A percentile compares a stretch with the other conserved stretches of the same genome.
Conservation (phyloP, 2,329 filamentous ascomycete species). For the Tolypocladium guangdongense region DNA sequence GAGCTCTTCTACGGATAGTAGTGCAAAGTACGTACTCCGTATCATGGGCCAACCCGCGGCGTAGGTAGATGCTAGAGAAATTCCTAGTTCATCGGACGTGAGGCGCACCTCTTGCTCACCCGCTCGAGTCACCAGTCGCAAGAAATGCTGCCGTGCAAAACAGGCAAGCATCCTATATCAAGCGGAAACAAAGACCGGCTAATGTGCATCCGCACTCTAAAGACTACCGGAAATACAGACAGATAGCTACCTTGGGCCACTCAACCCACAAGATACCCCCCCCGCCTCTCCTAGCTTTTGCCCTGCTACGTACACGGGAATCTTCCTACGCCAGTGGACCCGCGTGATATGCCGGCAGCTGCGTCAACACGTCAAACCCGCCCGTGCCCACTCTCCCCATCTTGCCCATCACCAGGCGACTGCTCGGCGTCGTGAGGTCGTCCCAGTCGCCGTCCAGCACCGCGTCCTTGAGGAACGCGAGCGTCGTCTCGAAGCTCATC, state of each 20-base stretch:
- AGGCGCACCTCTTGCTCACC: too few relatives aligned
- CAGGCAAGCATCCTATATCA: neutral
- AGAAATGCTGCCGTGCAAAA: neutral
- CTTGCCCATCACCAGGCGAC: conserved; percentile 77
- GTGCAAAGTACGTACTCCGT: too few relatives aligned
- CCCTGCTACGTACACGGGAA: neutral
- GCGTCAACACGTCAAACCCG: conserved; percentile 74
- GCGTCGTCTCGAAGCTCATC: conserved; percentile 98
- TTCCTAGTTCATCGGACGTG: too few relatives aligned
- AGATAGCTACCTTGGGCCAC: neutral
- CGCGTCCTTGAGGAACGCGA: conserved; percentile 86
- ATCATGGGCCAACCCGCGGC: too few relatives aligned
- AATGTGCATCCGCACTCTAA: neutral
- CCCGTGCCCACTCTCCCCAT: conserved; percentile 80
- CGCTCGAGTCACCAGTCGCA: neutral
- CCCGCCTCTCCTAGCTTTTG: neutral
- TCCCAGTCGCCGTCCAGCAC: conserved; percentile 86
- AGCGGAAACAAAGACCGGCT: neutral
- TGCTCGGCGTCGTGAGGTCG: conserved; percentile 73
- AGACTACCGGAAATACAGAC: neutral
- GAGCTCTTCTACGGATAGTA: neutral
- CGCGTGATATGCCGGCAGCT: conserved; percentile 40
- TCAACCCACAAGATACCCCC: neutral
- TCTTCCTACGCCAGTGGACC: neutral
- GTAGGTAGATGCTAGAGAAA: too few relatives aligned